Conservation (phyloP, 164 flowering plant species). For the Berberis thunbergii region DNA sequence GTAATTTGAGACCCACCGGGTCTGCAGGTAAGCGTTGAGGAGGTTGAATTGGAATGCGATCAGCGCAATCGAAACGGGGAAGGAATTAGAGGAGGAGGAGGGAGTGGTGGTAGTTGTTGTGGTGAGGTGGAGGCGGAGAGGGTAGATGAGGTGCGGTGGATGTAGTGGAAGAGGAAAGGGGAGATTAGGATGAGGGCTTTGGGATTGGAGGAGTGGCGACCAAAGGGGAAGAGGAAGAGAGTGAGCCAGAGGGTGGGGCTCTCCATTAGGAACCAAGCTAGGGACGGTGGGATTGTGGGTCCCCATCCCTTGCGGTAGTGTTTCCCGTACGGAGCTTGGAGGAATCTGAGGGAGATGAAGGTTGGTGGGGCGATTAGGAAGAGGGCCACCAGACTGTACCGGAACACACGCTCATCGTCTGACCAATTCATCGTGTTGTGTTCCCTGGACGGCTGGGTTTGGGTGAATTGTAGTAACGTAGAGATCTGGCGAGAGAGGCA, state of each 20-base stretch:
- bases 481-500: no score
- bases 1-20: conserved; percentile 67
- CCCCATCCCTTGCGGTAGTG: conserved; percentile 80
- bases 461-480: no score
- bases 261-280: conserved; percentile 90
- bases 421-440: no score
- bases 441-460: no score
- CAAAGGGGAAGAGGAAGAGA: conserved; percentile 55
- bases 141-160: conserved; percentile 81
- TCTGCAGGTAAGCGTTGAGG: conserved; percentile 60
- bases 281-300: conserved; percentile 46
- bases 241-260: conserved; percentile 73
- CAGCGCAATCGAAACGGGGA: conserved; percentile 55
- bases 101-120: conserved; percentile 1
- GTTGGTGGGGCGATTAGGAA: conserved; percentile 47
- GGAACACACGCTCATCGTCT: conserved; percentile 32
- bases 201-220: conserved; percentile 38
- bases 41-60: conserved; percentile 65
- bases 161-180: conserved; percentile 68
- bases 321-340: conserved; percentile 82
- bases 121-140: conserved; percentile 33
- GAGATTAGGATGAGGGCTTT: conserved; percentile 44
- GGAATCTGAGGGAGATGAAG: conserved; percentile 40
- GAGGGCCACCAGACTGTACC: conserved; percentile 28
- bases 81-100: conserved; percentile 9